Base-by-base conservation (phyloP, 2,329 filamentous ascomycete genomes). In the Penicillium sp. region DNA sequence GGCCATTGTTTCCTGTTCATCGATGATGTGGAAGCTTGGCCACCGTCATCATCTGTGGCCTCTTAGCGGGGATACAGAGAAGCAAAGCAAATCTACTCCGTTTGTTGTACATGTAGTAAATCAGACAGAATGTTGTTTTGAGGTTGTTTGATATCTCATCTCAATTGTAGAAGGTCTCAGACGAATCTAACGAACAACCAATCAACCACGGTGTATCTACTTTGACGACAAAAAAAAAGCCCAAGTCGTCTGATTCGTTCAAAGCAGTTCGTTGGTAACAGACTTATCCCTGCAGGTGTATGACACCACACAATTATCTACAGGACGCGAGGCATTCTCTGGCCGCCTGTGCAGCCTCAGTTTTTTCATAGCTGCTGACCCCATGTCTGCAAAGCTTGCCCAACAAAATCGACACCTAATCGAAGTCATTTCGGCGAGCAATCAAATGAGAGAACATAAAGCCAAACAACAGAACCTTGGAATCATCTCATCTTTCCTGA, bases 271-370 rank as follows among this genome's bases (percentile, higher is more conserved):
- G 41, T 44, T 47, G 29, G 47, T 51, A 49, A 45, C 19, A 47
- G 42, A 39, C n/a, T 13, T 27, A 56, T 56, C 50, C 55, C 45
- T 62, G 58, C 36, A 35, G 27, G 49, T 56, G 61, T 61, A 61
- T 57, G 52, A 60, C 61, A 59, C 38, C 44, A 41, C 46, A 43
- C 18, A 55, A 62, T 60, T 48, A 60, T 55, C 50, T 50, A 61
- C 55, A 58, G 55, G 36, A 55, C 55, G 57, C 54, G 55, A 57
- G 56, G 40, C 59, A 60, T 54, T 51, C 43, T 34, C 18, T 51
- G 40, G 34, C 42, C 19, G 43, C 39, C 10, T 56, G 23, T 23
- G 23, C 23, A 23, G 23, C 23, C 23, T 39, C n/a, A n/a, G n/a
- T n/a, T 51, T 40, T 36, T 36, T 38, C 40, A 54, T 29, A 48